Base-by-base conservation (phyloP, 73 alveolate genomes). In the Vitrella brassicaformis region DNA sequence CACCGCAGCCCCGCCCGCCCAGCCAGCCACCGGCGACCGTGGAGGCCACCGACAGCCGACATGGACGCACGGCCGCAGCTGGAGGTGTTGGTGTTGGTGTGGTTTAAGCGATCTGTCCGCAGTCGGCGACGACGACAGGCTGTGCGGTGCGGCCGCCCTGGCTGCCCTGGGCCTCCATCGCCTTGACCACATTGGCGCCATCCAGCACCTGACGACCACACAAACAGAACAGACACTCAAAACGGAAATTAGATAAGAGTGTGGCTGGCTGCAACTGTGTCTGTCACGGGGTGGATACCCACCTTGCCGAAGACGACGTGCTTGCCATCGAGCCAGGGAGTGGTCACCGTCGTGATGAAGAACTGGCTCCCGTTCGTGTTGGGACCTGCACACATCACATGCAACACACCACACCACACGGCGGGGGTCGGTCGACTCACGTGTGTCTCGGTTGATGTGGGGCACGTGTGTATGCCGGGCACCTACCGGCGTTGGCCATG, bases 331-430 rank as follows among this genome's bases (percentile, higher is more conserved):
- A 95, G 78, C 96, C 97, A 93, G 30, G 85, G 90, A 30, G 95
- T 81, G 29, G 95, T 90, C 29, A 87, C 99, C 1, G 98, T 92
- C 68, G 98, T 91, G 86, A 93, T 87, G 86, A 92, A 93, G 90
- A 95, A 95, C 76, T 93, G 96, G 67, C 97, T 88, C 66, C 97
- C 98, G 83, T 95, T 95, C 47, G 98, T 93, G 86, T 93, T 91
- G 47, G 97, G 96, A 10, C 99, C 99, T 7, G 97, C 88, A 86
- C 91, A 91, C 29, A 96, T 96, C 97, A 93, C 91, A 4, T 95
- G 82, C 56, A 93, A 81, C 30, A 93, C 78, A 22, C 94, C 96
- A 71, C 72, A n/a, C n/a, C n/a, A n/a, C n/a, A n/a, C n/a, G n/a
- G n/a, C n/a, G n/a, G n/a, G n/a, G n/a, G n/a, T n/a, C n/a, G n/a